Evolutionary conservation across 2,329 filamentous ascomycete genomes (phyloP), one percentile per base, ranked within the genome.

Genomic region (Orbilia quercus): DNA sequence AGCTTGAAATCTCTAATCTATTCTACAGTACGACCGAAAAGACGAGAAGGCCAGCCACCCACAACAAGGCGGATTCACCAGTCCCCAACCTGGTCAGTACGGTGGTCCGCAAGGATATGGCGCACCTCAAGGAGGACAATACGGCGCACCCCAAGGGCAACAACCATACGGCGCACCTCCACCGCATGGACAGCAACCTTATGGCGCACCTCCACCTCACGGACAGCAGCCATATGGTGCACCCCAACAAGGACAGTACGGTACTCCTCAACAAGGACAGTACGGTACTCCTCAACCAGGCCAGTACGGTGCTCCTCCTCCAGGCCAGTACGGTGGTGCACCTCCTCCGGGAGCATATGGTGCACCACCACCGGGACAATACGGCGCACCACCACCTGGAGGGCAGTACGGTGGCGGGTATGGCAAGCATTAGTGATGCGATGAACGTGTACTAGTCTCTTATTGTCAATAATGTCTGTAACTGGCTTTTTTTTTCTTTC

Each of bases 91-190:
- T 42, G 67, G 74, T 2, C 76, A 77, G 31, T 80, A 81, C 58
- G 78, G 78, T 11, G 73, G 75, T 7, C 79, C 80, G 11, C 78
- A 77, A 18, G 79, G 79, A 3, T 78, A 77, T 23, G 76, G 73
- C 20, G 77, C 76, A 14, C 75, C 57, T 45, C 77, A 77, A 18
- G 72, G 75, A 1, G 75, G 77, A 42, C 78, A 75, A 25, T 78
- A 77, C 25, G 76, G 73, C 22, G 77, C 76, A 12, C 75, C 57
- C 45, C 78, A 77, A 18, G 72, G 75, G 2, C 76, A 77, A 42
- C n/a, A n/a, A n/a, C n/a, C n/a, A n/a, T 81, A 81, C 57, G 78
- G 79, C 3, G 74, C 76, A 11, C 79, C 80, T n/a, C 77, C 76
- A 42, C 77, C 76, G 3, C 79, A 79, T 50, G 76, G 66, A 3